Evolutionary conservation across 805 yeast genomes (phyloP).

Genomic region (Candida glaebosa): DNA sequence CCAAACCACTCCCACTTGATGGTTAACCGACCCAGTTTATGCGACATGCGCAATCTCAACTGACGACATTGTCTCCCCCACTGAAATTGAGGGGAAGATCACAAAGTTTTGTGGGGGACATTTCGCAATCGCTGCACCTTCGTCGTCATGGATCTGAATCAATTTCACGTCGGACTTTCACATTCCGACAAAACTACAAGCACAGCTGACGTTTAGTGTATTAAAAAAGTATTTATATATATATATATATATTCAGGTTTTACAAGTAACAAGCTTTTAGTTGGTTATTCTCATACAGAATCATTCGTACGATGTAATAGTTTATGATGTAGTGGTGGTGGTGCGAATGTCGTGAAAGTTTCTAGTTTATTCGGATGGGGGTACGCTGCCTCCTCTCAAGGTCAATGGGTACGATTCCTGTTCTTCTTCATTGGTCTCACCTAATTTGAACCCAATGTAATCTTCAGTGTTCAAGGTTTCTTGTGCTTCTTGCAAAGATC

Average conservation of each 20-base stretch:
- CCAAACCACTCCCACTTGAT: too few species aligned
- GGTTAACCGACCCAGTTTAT: too few species aligned
- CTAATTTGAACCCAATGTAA: conserved; percentile 58
- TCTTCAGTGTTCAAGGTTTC: conserved; percentile 71
- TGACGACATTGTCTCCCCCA: neutral
- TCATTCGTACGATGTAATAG: neutral
- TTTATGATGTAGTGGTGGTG: too few species aligned
- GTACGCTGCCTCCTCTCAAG: conserved; percentile 47
- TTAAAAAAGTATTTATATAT: too few species aligned
- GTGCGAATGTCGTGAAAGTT: too few species aligned
- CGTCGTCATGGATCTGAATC: neutral
- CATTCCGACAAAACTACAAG: too few species aligned
- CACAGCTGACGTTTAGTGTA: neutral
- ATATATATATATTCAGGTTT: neutral
- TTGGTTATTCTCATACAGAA: neutral
- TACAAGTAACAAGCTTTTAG: neutral
- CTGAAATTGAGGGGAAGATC: neutral
- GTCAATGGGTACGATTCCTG: conserved; percentile 43
- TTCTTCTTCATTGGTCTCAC: conserved; percentile 35
- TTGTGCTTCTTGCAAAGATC: conserved; percentile 88
- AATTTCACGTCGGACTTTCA: neutral
- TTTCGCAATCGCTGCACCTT: neutral
- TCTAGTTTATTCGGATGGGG: conserved; percentile 24
- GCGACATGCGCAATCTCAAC: neutral
- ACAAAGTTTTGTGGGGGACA: neutral